Evolutionary conservation across 1,284 basidiomycete species (phyloP).

Genomic region (Rhodotorula glutinis): DNA sequence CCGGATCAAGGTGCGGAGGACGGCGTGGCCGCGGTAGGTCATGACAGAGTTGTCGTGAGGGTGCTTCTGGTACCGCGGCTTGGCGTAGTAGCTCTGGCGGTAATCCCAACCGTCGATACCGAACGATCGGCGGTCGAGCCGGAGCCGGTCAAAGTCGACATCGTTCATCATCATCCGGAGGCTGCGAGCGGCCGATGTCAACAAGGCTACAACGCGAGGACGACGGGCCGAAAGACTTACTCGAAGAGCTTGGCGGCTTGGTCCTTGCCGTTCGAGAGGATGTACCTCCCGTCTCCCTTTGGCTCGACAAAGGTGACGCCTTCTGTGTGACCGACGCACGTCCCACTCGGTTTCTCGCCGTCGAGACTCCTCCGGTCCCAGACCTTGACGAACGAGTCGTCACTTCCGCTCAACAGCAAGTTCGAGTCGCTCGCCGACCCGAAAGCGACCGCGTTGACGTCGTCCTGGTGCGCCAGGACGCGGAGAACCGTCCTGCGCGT

Average conservation of each 20-base stretch:
- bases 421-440: constrained; percentile 72
- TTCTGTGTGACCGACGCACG: constrained; percentile 91
- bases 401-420: constrained; percentile 86
- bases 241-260: constrained; percentile 92
- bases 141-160: constrained; percentile 60
- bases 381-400: constrained; percentile 90
- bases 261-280: constrained; percentile 97
- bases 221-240: no score
- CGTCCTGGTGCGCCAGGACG: constrained; percentile 78
- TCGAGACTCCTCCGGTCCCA: constrained; percentile 90
- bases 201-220: no score
- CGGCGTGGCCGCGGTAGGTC: constrained; percentile 88
- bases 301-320: constrained; percentile 64
- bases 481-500: constrained; percentile 73
- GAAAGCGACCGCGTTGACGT: constrained; percentile 71
- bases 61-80: constrained; percentile 14
- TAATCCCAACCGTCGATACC: constrained; percentile 29
- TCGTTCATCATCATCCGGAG: constrained; percentile 83
- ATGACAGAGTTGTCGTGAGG: constrained; percentile 83
- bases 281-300: constrained; percentile 81
- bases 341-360: constrained; percentile 74
- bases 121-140: constrained; percentile 37
- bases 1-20: constrained; percentile 88
- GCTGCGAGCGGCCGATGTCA: no score
- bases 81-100: constrained; percentile 12